A percentile compares a stretch with the other conserved stretches of the same genome.
These are phyloP conservation scores for Farysia itapuensis DNA, from an alignment of 1,284 basidiomycete genomes.

Conservation along the genomic window DNA sequence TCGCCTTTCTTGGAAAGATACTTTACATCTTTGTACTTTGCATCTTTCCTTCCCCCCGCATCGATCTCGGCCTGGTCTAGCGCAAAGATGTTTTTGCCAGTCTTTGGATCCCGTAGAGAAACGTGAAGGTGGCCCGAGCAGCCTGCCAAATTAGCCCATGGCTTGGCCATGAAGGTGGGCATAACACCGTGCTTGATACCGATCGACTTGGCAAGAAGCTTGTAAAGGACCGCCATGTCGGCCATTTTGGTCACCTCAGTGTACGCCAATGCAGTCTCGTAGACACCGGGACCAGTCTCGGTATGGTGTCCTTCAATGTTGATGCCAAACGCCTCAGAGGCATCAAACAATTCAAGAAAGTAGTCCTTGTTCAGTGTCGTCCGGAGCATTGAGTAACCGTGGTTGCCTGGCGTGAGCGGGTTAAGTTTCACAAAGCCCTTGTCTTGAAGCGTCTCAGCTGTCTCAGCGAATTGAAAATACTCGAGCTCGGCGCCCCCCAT, in stretches of 20 bases:
- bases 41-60: conserved; percentile 69
- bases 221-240: conserved; percentile 91
- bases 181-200: conserved; percentile 85
- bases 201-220: conserved; percentile 85
- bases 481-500: conserved; percentile 88
- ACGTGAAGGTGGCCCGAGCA: conserved; percentile 81
- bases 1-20: conserved; percentile 83
- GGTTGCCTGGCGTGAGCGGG: conserved; percentile 81
- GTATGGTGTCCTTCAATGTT: conserved; percentile 93
- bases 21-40: conserved; percentile 77
- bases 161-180: conserved; percentile 98
- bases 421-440: conserved; percentile 77
- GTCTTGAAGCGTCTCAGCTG: conserved; percentile 71
- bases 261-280: conserved; percentile 91
- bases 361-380: conserved; percentile 75
- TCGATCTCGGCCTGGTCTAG: conserved; percentile 68
- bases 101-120: conserved; percentile 70
- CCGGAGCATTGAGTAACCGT: conserved; percentile 59
- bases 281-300: conserved; percentile 82
- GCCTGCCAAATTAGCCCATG: conserved; percentile 66
- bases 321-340: conserved; percentile 73
- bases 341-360: conserved; percentile 84
- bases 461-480: conserved; percentile 94
- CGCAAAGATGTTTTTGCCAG: conserved; percentile 79
- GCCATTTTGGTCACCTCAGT: conserved; percentile 82